Base-by-base conservation (phyloP, 352 stramenopile genomes). In the Globisporangium carolinianum region DNA sequence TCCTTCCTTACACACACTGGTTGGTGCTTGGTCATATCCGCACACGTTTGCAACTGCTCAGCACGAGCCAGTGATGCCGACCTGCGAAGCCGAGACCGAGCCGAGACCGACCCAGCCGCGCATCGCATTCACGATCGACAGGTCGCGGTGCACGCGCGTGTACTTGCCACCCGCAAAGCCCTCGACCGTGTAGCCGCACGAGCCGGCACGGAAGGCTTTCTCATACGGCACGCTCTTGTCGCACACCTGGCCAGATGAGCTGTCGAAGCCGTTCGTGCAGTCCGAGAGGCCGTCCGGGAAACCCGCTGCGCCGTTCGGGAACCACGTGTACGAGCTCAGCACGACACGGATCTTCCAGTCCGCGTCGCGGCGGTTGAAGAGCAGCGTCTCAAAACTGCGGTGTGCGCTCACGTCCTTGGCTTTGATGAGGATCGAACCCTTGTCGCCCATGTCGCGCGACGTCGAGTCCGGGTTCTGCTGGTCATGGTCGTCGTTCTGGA, bases 401-500 rank as follows among this genome's bases (percentile, higher is more conserved):
- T 91, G 79, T 9, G 48, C 60, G 7, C n/a, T 55, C 6, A 87
- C 76, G 52, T 84, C 55, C 51, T 77, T 73, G 41, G 69, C 67
- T 50, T 77, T 79, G 46, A 91, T 60, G 10, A 89, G 61, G 0
- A 91, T 62, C 3, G 73, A 87, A 3, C 79, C 80, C 37, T 70
- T 62, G 47, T 73, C 62, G 0, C 70, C 66, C 80, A 91, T 91
- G 39, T 82, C 65, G 5, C 80, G 75, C 14, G 76, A 68, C 1
- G 54, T 69, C 7, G 73, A 86, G 15, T 73, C 79, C 0, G 68
- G 63, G 47, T 62, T 68, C 51, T 91, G 76, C 56, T 91, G 81
- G 65, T 91, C 81, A 58, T 84, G 73, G 59, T 89, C 79, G 38
- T 89, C 81, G 60, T 89, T 91, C 57, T 91, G 81, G 8, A 91